phyloP scores from a whole-genome alignment of 441 rosid species.

The Pelargonium hybrid region DNA sequence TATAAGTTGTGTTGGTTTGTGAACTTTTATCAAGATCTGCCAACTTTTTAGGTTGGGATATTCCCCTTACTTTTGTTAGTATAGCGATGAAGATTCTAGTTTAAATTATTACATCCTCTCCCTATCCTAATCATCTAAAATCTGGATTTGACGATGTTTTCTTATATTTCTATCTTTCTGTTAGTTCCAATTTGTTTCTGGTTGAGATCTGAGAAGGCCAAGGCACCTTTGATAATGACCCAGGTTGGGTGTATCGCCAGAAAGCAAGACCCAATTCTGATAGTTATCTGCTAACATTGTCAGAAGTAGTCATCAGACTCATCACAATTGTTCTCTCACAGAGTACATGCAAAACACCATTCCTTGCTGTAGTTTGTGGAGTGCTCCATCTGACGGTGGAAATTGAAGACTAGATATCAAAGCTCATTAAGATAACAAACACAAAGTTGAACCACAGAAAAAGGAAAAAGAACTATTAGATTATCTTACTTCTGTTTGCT shows the following conservation, averaged over 20 bases:
- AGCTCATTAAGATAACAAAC: background rate
- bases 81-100: background rate
- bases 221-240: background rate
- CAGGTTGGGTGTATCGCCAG: background rate
- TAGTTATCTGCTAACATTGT: background rate
- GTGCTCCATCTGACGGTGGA: background rate
- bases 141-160: background rate
- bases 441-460: background rate
- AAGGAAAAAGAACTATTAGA: background rate
- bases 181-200: background rate
- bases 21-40: background rate
- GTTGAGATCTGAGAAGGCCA: background rate
- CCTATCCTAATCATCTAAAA: background rate
- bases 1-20: background rate
- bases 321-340: background rate
- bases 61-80: background rate
- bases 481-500: background rate
- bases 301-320: background rate
- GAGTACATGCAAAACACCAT: background rate
- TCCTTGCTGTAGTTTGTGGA: background rate
- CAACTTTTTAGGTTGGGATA: conserved; percentile 5
- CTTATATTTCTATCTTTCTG: background rate
- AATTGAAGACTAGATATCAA: background rate
- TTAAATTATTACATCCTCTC: background rate
- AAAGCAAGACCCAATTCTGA: conserved; percentile 5